Percentiles rank a stretch among this genome's conserved stretches.
phyloP scores from a whole-genome alignment of 1,139 yeast species.

The Hemisphaericaspora xylanilytica region DNA sequence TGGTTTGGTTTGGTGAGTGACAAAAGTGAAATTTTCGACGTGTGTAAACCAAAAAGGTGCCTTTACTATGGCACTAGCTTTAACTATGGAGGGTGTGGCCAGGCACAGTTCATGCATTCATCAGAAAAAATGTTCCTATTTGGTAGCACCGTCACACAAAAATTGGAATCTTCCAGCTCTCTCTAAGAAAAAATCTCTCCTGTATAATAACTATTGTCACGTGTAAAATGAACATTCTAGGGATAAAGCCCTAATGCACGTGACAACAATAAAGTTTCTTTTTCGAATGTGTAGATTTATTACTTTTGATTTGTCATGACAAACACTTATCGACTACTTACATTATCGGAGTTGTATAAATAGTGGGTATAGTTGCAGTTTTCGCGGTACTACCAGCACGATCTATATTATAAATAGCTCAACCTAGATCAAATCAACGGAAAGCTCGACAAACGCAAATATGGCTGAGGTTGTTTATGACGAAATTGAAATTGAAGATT shows the following conservation, averaged over 20 bases:
- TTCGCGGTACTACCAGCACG: too few species aligned
- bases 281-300: conserved; percentile 1
- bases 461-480: conserved; percentile 70
- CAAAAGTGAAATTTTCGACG: conserved; percentile 1
- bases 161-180: background rate
- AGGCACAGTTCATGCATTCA: too few species aligned
- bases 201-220: background rate
- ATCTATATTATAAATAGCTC: too few species aligned
- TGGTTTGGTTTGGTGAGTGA: background rate
- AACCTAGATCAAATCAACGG: too few species aligned
- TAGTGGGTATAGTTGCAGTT: too few species aligned
- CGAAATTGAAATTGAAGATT: conserved; percentile 95
- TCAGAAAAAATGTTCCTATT: background rate
- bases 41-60: conserved; percentile 1
- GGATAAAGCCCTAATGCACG: conserved; percentile 5
- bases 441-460: background rate
- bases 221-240: background rate
- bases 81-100: background rate
- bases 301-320: background rate
- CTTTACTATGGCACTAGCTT: too few species aligned
- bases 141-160: too few species aligned
- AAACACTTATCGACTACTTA: too few species aligned
- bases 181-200: background rate
- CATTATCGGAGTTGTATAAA: too few species aligned
- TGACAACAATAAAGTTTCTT: conserved; percentile 5